Evolutionary conservation across 495 filamentous ascomycete species (phyloP).

Genomic region (Acidiella bohemica): DNA sequence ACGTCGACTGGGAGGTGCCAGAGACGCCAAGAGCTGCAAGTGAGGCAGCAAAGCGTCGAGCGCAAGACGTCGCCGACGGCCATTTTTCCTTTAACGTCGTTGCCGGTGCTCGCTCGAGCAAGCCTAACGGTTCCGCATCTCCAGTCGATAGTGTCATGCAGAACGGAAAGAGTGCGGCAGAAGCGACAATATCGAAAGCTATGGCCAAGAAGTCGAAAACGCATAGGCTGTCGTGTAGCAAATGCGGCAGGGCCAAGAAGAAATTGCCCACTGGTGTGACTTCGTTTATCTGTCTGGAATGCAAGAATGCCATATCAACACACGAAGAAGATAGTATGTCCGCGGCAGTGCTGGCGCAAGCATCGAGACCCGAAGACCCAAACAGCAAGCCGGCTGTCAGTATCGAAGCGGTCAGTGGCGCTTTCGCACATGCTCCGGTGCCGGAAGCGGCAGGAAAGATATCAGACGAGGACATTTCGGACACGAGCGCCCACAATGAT

Average conservation of each 20-base stretch:
- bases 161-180: neutral
- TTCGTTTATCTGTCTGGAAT: neutral
- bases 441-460: too few species aligned
- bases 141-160: neutral
- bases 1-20: neutral
- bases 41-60: neutral
- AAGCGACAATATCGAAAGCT: too few species aligned
- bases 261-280: too few species aligned
- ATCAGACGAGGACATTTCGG: too few species aligned
- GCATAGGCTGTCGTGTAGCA: neutral
- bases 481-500: too few species aligned
- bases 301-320: slow-evolving; percentile 1
- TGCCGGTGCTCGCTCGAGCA: neutral
- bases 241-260: neutral
- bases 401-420: too few species aligned
- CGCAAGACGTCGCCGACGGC: neutral
- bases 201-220: neutral
- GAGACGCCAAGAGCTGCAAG: neutral
- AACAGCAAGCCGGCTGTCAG: too few species aligned
- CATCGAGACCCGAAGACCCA: too few species aligned
- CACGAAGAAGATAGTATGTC: too few species aligned
- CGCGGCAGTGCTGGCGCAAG: too few species aligned
- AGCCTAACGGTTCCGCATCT: neutral
- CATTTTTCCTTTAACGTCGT: neutral
- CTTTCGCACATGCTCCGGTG: too few species aligned